Conservation (phyloP, 768 basidiomycete species). For the Clathrus columnatus region DNA sequence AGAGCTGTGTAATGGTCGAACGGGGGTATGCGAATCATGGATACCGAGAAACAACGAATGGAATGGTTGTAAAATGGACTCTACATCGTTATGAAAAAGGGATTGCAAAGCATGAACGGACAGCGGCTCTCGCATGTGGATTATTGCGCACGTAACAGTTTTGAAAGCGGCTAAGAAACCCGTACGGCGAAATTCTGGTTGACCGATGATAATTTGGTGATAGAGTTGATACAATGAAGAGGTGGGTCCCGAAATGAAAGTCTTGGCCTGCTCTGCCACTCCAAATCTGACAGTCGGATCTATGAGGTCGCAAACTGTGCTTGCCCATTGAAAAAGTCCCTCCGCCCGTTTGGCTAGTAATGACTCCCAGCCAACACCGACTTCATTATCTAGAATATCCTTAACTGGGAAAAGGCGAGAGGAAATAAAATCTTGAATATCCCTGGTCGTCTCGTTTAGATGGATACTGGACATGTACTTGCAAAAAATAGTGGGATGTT, state of each 20-base stretch:
- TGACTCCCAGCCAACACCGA: not conserved
- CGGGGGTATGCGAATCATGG: slow-evolving; percentile 9
- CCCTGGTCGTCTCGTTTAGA: not conserved
- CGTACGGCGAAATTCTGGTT: slow-evolving; percentile 12
- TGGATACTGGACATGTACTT: not conserved
- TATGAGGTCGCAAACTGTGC: slow-evolving; percentile 21
- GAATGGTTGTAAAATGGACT: not conserved
- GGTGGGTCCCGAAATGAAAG: slow-evolving; percentile 15
- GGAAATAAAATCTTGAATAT: not conserved
- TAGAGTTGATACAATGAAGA: slow-evolving; percentile 16
- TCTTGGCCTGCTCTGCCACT: not conserved
- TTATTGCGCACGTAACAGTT: slow-evolving; percentile 17
- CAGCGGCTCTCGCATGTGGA: slow-evolving; percentile 19
- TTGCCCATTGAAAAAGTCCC: slow-evolving; percentile 25
- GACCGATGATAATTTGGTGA: slow-evolving; percentile 13
- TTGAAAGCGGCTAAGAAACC: slow-evolving; percentile 12
- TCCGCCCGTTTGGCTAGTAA: slow-evolving; percentile 19
- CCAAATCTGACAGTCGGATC: slow-evolving; percentile 1
- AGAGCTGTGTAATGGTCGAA: slow-evolving; percentile 20
- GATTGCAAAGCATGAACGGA: slow-evolving; percentile 5
- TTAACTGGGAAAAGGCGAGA: not conserved
- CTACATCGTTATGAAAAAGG: slow-evolving; percentile 9
- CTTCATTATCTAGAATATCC: not conserved
- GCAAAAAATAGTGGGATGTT: not conserved
- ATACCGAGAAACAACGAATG: slow-evolving; percentile 18